Evolutionary conservation across 208 protist genomes (phyloP).

Genomic region (Plasmodiophora brassicae): DNA sequence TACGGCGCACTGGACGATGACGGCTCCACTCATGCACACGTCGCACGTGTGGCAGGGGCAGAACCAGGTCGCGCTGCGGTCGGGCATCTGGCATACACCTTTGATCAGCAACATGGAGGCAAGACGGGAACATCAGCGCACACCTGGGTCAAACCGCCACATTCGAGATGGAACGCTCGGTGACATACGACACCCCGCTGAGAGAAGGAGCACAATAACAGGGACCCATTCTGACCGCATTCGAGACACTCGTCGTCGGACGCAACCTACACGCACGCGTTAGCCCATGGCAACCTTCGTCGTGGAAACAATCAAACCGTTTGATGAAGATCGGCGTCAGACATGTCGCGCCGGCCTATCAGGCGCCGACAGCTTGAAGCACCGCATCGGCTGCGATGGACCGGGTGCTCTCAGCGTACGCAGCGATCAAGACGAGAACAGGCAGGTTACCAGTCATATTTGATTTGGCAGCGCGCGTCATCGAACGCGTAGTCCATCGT

Average conservation of each 20-base stretch:
- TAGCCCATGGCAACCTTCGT: background rate
- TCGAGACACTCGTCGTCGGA: background rate
- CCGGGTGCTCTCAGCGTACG: background rate
- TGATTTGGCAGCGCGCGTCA: background rate
- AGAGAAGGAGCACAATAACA: background rate
- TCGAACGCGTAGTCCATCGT: background rate
- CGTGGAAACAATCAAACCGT: background rate
- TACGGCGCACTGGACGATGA: background rate
- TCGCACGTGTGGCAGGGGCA: constrained; percentile 11
- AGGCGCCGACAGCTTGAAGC: background rate
- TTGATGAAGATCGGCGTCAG: background rate
- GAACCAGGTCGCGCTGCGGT: background rate
- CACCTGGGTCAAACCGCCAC: background rate
- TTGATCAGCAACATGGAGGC: too few species aligned
- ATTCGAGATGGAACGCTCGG: background rate
- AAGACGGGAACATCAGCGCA: too few species aligned
- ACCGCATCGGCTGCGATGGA: background rate
- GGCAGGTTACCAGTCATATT: background rate
- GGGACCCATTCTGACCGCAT: background rate
- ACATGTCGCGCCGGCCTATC: too few species aligned
- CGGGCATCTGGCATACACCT: too few species aligned
- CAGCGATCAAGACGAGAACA: background rate
- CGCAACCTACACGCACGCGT: background rate
- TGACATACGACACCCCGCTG: background rate
- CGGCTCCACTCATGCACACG: background rate